phyloP scores from a whole-genome alignment of 1,284 basidiomycete genomes.

The Stereum hirsutum region DNA sequence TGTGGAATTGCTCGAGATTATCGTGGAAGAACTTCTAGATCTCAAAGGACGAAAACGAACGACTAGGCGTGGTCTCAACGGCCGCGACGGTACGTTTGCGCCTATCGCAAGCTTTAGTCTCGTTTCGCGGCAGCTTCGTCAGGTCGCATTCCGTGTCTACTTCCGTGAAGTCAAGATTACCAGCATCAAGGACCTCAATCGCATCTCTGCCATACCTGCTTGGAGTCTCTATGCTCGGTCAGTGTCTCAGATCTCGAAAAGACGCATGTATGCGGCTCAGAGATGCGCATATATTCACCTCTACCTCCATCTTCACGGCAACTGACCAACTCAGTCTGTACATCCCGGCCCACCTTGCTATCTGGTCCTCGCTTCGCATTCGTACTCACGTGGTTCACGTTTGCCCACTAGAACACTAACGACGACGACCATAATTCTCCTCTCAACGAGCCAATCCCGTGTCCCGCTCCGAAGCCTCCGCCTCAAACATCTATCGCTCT shows the following conservation, averaged over 20 bases:
- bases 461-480: slow-evolving; percentile 13
- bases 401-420: slow-evolving; percentile 12
- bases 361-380: too few relatives aligned
- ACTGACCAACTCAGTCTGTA: background rate
- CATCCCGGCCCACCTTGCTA: too few relatives aligned
- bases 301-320: background rate
- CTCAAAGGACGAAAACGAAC: slow-evolving; percentile 8
- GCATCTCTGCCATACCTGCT: slow-evolving; percentile 15
- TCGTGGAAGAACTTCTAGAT: slow-evolving; percentile 24
- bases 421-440: slow-evolving; percentile 10
- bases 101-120: slow-evolving; percentile 28
- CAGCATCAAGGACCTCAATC: slow-evolving; percentile 10
- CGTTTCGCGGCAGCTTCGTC: slow-evolving; percentile 31
- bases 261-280: slow-evolving; percentile 12
- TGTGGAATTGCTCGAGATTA: slow-evolving; percentile 32
- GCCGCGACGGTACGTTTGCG: slow-evolving; percentile 22
- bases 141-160: slow-evolving; percentile 30
- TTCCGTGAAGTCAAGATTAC: slow-evolving; percentile 17
- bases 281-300: slow-evolving; percentile 16
- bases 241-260: slow-evolving; percentile 8
- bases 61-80: too few relatives aligned
- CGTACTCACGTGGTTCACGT: too few relatives aligned
- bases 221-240: slow-evolving; percentile 19
- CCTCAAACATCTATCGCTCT: slow-evolving; percentile 15
- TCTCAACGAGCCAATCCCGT: slow-evolving; percentile 8